These are phyloP conservation scores for Cladosporium colombiae DNA, from an alignment of 2,329 filamentous ascomycete genomes.

Conservation along the genomic window DNA sequence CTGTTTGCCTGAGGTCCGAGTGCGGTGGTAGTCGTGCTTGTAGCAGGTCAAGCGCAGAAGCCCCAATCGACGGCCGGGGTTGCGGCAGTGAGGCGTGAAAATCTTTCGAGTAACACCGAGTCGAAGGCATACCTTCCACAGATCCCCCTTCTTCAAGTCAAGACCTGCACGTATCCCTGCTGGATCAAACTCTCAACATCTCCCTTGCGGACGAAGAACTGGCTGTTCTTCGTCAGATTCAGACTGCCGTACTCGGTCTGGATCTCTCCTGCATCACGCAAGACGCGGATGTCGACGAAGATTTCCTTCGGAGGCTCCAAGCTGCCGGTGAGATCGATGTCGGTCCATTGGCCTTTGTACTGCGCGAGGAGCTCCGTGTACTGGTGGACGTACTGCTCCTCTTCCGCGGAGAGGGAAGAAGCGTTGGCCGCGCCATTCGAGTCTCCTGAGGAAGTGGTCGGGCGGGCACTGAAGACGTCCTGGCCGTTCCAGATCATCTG, in stretches of 20 bases:
- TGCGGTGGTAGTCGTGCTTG: neutral
- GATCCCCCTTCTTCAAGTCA: slow-evolving; percentile 66
- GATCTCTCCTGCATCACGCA: slow-evolving; percentile 97
- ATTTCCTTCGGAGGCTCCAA: slow-evolving; percentile 91
- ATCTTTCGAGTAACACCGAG: neutral
- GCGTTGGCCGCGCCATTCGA: slow-evolving; percentile 27
- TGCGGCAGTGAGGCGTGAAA: neutral
- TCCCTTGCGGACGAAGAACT: slow-evolving; percentile 93
- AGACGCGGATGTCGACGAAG: slow-evolving; percentile 93
- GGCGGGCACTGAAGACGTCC: slow-evolving; percentile 72
- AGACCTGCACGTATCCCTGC: slow-evolving; percentile 90
- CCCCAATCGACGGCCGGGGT: no score
- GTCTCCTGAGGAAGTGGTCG: slow-evolving; percentile 50
- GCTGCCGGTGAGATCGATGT: slow-evolving; percentile 92
- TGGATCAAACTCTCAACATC: slow-evolving; percentile 93
- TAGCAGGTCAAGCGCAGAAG: neutral
- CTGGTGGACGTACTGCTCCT: slow-evolving; percentile 91
- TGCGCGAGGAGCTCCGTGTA: slow-evolving; percentile 92
- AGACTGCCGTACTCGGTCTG: slow-evolving; percentile 99
- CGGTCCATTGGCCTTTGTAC: slow-evolving; percentile 98
- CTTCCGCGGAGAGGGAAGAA: slow-evolving; percentile 74
- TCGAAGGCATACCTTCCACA: neutral
- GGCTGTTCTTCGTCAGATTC: slow-evolving; percentile 95
- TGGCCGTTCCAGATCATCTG: slow-evolving; percentile 89
- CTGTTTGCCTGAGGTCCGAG: neutral